Percentiles rank a stretch among this genome's conserved stretches.
These are phyloP conservation scores for Aspergillus udagawae DNA, from an alignment of 2,329 filamentous ascomycete genomes.

Conservation along the genomic window DNA sequence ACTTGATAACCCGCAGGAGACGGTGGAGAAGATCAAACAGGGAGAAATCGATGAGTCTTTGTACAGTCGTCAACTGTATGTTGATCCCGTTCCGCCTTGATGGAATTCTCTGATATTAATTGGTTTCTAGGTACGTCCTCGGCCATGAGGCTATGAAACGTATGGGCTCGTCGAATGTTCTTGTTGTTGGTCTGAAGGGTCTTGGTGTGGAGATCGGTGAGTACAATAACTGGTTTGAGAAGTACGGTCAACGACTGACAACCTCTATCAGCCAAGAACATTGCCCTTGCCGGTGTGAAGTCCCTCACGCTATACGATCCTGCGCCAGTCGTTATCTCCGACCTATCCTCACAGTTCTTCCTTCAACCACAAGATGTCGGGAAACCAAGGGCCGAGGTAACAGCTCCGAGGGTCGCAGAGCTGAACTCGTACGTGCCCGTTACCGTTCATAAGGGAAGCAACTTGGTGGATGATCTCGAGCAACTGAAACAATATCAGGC, in stretches of 20 bases:
- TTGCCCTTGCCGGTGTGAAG: slow-evolving; percentile 96
- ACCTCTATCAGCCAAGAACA: slow-evolving; percentile 75
- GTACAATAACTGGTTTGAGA: slow-evolving; percentile 11
- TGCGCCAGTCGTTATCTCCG: slow-evolving; percentile 73
- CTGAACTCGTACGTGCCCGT: slow-evolving; percentile 96
- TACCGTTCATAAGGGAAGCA: slow-evolving; percentile 61
- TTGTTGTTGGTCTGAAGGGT: slow-evolving; percentile 86
- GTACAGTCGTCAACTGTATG: slow-evolving; percentile 60
- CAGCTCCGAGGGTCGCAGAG: slow-evolving; percentile 84
- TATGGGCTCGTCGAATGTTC: slow-evolving; percentile 93
- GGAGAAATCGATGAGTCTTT: slow-evolving; percentile 65
- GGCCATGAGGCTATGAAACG: slow-evolving; percentile 93
- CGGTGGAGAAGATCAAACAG: slow-evolving; percentile 58
- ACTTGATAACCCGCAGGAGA: slow-evolving; percentile 55
- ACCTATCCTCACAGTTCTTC: slow-evolving; percentile 97
- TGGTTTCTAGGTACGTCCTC: slow-evolving; percentile 54
- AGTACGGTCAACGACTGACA: slow-evolving; percentile 6
- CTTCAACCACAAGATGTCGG: slow-evolving; percentile 82
- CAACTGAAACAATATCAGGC: slow-evolving; percentile 89
- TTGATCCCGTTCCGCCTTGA: slow-evolving; percentile 4
- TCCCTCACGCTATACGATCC: slow-evolving; percentile 92
- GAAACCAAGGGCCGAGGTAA: slow-evolving; percentile 82
- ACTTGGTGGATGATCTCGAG: slow-evolving; percentile 69
- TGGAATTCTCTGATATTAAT: slow-evolving; percentile 1
- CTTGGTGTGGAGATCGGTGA: slow-evolving; percentile 84